A percentile compares a stretch with the other conserved stretches of the same genome.
These are phyloP conservation scores for Sporothrix luriei DNA, from an alignment of 2,329 filamentous ascomycete species.

Conservation along the genomic window DNA sequence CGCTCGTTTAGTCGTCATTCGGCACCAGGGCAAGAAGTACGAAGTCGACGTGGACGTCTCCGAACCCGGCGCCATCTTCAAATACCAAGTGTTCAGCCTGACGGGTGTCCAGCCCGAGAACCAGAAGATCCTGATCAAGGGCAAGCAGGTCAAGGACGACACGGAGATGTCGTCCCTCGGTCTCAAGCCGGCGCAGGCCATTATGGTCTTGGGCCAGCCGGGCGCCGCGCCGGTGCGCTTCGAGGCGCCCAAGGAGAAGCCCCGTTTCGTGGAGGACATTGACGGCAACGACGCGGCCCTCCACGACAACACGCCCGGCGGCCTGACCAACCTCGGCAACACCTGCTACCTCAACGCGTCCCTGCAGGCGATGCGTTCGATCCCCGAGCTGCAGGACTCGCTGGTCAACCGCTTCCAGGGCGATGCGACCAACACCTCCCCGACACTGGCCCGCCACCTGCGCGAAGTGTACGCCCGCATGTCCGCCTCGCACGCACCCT, in stretches of 20 bases:
- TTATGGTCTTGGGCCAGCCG: constrained; percentile 97
- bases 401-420: constrained; percentile 61
- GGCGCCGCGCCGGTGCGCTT: constrained; percentile 64
- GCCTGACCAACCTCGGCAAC: constrained; percentile 89
- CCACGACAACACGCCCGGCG: constrained; percentile 80
- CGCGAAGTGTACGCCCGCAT: constrained; percentile 86
- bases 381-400: constrained; percentile 86
- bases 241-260: constrained; percentile 73
- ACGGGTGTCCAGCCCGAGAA: constrained; percentile 95
- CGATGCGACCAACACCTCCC: constrained; percentile 33
- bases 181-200: constrained; percentile 80
- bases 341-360: constrained; percentile 99
- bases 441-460: constrained; percentile 74
- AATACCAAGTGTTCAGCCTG: constrained; percentile 91
- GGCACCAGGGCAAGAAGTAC: constrained; percentile 94
- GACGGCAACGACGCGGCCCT: constrained; percentile 87
- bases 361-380: constrained; percentile 82
- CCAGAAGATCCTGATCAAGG: constrained; percentile 94
- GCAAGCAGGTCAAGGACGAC: constrained; percentile 93
- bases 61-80: constrained; percentile 88
- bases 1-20: constrained; percentile 74
- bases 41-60: constrained; percentile 86
- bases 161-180: constrained; percentile 80
- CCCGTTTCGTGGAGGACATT: constrained; percentile 97
- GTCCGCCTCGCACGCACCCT: constrained; percentile 84